These are phyloP conservation scores for Gossypium trilobum DNA, from an alignment of 441 rosid species.

Conservation along the genomic window DNA sequence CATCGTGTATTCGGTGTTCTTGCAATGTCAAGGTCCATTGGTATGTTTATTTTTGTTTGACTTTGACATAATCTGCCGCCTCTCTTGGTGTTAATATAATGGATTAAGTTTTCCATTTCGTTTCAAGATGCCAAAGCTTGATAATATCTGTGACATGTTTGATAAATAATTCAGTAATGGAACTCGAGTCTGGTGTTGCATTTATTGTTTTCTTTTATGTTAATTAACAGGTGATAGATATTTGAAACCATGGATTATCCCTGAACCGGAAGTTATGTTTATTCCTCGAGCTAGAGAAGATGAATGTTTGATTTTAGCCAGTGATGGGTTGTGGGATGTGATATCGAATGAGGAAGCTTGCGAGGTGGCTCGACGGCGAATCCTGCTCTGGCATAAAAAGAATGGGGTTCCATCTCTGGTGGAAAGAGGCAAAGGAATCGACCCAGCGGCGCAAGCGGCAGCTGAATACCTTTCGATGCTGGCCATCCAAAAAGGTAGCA, in stretches of 20 bases:
- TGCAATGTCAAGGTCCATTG: conserved; percentile 85
- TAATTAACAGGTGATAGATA: conserved; percentile 58
- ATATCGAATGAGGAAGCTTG: conserved; percentile 76
- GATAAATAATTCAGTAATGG: neutral
- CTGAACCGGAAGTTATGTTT: conserved; percentile 70
- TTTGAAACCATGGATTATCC: conserved; percentile 72
- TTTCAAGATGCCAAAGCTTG: neutral
- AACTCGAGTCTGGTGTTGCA: neutral
- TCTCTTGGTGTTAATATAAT: too few relatives aligned
- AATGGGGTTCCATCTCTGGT: conserved; percentile 37
- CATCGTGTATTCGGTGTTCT: conserved; percentile 84
- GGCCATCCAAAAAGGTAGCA: conserved; percentile 70
- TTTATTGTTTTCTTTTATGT: neutral
- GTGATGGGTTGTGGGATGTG: conserved; percentile 83
- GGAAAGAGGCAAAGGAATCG: conserved; percentile 52
- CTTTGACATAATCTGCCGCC: neutral
- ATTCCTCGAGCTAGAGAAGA: conserved; percentile 75
- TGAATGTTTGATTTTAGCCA: conserved; percentile 66
- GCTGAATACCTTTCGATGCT: conserved; percentile 63
- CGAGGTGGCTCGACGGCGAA: conserved; percentile 57
- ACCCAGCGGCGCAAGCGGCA: conserved; percentile 68
- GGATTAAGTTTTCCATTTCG: neutral
- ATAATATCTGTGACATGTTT: neutral
- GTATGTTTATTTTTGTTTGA: conserved; percentile 28
- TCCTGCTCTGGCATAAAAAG: conserved; percentile 68